Evolutionary conservation across 176 grass and related monocot genomes (phyloP), one percentile per base, ranked within the genome.

Genomic region (Calamus simplicifolius): DNA sequence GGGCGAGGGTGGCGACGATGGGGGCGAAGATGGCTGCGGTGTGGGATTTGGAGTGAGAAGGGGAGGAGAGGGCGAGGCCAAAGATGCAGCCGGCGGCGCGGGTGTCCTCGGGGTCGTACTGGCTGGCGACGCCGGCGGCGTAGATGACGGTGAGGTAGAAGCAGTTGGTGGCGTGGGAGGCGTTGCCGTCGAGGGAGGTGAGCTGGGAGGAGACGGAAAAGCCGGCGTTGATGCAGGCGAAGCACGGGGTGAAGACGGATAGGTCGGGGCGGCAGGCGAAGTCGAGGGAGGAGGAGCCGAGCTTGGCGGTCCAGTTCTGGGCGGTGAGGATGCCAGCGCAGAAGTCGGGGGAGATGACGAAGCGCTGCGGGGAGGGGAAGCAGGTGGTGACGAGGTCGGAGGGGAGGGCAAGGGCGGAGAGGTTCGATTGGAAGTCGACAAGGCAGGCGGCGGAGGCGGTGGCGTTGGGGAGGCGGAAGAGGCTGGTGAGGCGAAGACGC

Each of bases 61-160:
- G 4, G 7, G 69, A 70, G 57, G 71, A 75, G 18, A 85, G 60
- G 3, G 57, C 66, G 38, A 97, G 75, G 51, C 87, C 87, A 17
- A 97, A 57, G n/a, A 54, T 63, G 63, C 92, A 97, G 14, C 5
- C 5, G 75, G 81, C 62, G 1, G 92, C 75, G 58, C 69, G 54
- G 31, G 55, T 66, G 50, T 80, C 77, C 12, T 54, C 7, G 1
- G 87, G 84, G 6, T 84, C 84, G 30, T 68, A 54, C 4, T 62
- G 27, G 51, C 75, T 88, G 50, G 67, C 66, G 58, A 98, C n/a
- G 58, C 81, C 84, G 27, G 81, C 78, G 3, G 93, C 87, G 61
- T 88, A 92, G 4, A 78, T 29, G 25, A 80, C 55, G 26, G 81
- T 83, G 65, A 92, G 69, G 63, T 54, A 65, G 75, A 98, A 98